Evolutionary conservation across 768 basidiomycete species (phyloP).

Genomic region (Boletales sp.): DNA sequence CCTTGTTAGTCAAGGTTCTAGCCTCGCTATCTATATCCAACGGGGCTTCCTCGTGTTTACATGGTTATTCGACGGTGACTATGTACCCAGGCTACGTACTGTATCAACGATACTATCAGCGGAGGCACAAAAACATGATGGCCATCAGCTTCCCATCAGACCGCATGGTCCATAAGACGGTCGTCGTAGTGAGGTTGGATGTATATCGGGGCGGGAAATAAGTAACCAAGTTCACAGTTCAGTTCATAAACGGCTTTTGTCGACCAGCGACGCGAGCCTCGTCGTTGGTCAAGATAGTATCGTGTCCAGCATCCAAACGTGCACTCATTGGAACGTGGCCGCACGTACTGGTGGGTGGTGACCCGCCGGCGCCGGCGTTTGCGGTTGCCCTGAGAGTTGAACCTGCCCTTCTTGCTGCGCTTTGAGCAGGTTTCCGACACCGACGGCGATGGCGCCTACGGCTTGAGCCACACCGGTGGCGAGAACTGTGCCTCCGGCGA

Average conservation of each 20-base stretch:
- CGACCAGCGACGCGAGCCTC: conserved; percentile 20
- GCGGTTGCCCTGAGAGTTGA: conserved; percentile 22
- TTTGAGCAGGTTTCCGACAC: conserved; percentile 58
- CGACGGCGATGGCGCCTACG: conserved; percentile 74
- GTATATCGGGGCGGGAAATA: conserved; percentile 16
- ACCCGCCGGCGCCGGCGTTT: conserved; percentile 12
- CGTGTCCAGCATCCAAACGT: not conserved
- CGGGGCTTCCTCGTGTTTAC: conserved; percentile 27
- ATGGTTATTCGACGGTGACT: conserved; percentile 24
- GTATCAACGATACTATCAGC: conserved; percentile 11
- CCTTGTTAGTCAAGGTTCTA: conserved; percentile 23
- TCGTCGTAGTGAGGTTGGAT: conserved; percentile 5
- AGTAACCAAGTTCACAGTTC: conserved; percentile 16
- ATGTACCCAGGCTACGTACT: conserved; percentile 16
- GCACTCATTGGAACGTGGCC: conserved; percentile 27
- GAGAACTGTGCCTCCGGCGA: conserved; percentile 67
- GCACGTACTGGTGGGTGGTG: conserved; percentile 28
- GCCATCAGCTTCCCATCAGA: conserved; percentile 9
- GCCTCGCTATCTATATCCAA: conserved; percentile 12
- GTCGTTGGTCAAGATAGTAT: conserved; percentile 3
- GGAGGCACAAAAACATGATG: conserved; percentile 7
- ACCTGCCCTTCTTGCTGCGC: conserved; percentile 42
- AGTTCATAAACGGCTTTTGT: conserved; percentile 10
- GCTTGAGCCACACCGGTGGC: conserved; percentile 75
- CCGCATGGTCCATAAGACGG: conserved; percentile 3